A percentile compares a stretch with the other conserved stretches of the same genome.
Evolutionary conservation across 139 green algal species (phyloP).

Genomic region (Spirogloea muscicola): DNA sequence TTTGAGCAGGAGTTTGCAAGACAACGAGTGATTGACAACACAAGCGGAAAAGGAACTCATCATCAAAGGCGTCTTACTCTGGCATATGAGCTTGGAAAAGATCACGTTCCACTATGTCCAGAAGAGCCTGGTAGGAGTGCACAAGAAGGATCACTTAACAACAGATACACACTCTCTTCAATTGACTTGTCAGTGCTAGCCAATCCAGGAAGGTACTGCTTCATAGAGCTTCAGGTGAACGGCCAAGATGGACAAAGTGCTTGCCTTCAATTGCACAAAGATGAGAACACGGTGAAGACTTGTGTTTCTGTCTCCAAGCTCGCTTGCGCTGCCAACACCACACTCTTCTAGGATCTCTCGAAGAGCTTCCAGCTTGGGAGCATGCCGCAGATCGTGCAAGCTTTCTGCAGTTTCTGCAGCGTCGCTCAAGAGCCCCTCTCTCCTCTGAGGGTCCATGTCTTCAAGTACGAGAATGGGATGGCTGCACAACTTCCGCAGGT

Average conservation of each 20-base stretch:
- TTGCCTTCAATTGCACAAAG: constrained; percentile 87
- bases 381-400: constrained; percentile 58
- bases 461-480: constrained; percentile 88
- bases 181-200: neutral
- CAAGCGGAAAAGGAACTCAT: neutral
- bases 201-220: neutral
- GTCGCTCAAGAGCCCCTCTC: too few species aligned
- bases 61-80: neutral
- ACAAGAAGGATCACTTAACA: neutral
- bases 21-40: neutral
- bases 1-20: too few species aligned
- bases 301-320: too few species aligned
- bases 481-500: constrained; percentile 91
- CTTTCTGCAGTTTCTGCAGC: too few species aligned
- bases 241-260: too few species aligned
- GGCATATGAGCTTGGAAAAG: constrained; percentile 57
- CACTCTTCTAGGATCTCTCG: constrained; percentile 80
- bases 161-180: neutral
- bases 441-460: constrained; percentile 43
- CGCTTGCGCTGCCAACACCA: constrained; percentile 60
- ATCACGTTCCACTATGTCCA: constrained; percentile 84
- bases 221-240: neutral
- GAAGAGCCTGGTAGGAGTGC: constrained; percentile 49
- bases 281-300: constrained; percentile 90
- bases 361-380: constrained; percentile 89